These are phyloP conservation scores for Gyrodon lividus DNA, from an alignment of 768 basidiomycete genomes.

Conservation along the genomic window DNA sequence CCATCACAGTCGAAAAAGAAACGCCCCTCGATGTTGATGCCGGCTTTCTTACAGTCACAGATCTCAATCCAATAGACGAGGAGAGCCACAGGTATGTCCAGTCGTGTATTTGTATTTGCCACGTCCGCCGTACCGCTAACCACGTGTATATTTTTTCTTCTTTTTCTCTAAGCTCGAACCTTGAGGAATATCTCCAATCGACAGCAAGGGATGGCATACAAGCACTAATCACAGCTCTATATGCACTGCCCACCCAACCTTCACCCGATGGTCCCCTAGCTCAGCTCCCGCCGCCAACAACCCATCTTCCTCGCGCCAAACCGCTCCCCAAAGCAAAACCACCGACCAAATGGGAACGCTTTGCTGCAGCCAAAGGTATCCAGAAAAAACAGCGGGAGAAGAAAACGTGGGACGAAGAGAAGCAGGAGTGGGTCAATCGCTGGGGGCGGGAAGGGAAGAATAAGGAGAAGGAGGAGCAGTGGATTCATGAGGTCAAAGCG, in stretches of 20 bases:
- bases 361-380: constrained; percentile 94
- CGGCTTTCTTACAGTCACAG: constrained; percentile 82
- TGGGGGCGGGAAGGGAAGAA: constrained; percentile 94
- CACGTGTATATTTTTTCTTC: neutral
- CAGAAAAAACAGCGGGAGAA: constrained; percentile 73
- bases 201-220: constrained; percentile 83
- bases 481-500: constrained; percentile 87
- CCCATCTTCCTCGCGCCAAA: constrained; percentile 84
- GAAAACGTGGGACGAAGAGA: constrained; percentile 92
- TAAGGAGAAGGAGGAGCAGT: constrained; percentile 80
- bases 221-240: constrained; percentile 74
- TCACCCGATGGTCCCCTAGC: constrained; percentile 83
- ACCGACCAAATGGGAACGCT: constrained; percentile 94
- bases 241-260: constrained; percentile 72
- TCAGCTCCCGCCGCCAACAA: constrained; percentile 73
- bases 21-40: constrained; percentile 78
- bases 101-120: neutral
- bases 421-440: constrained; percentile 85
- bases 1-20: constrained; percentile 72
- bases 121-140: neutral
- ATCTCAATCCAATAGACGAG: constrained; percentile 82
- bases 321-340: constrained; percentile 91
- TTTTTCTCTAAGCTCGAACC: constrained; percentile 53
- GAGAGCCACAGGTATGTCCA: constrained; percentile 76
- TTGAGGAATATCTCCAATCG: constrained; percentile 77